Evolutionary conservation across 2,329 filamentous ascomycete genomes (phyloP), one percentile per base, ranked within the genome.

Genomic region (Colletotrichum siamense): DNA sequence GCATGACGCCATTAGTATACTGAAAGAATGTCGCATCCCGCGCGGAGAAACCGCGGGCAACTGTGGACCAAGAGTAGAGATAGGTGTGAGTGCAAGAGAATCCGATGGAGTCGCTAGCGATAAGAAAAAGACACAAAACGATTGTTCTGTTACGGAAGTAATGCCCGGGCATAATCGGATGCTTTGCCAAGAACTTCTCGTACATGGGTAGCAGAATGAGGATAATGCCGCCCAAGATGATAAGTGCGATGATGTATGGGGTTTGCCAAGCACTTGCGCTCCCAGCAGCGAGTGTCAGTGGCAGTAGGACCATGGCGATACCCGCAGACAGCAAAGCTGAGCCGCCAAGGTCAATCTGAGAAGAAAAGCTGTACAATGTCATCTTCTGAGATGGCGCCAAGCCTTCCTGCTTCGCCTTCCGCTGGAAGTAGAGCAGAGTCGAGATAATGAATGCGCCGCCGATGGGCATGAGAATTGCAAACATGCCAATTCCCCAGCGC

Each of bases 401-500:
- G 1, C 78, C 79, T 16, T 68, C 61, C 15, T 75, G 78, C 65
- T 79, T 79, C 4, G 79, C 81, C 69, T 80, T 79, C 22, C 61
- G 70, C 39, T 79, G 77, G 30, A 81, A 78, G 55, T 75, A 67
- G 18, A 79, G 65, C 6, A 83, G 28, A 18, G 72, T 71, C 6
- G 49, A 77, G 7, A 82, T 68, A 13, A 76, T 65, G 13, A 80
- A 78, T 10, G 82, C 74, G 0, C 73, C 75, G 15, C 81, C 87
- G 30, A 88, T 83, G 5, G 91, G 91, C 16, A 91, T 80, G 67
- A 93, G 88, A 78, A 93, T 91, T 32, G 88, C 86, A 82, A 91
- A 93, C 76, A 88, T 87, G 26, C 91, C 91, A 78, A 91, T 92
- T 3, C 78, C 81, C 82, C 82, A 83, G 5, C 81, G 78, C 81